Base-by-base conservation (phyloP, 768 basidiomycete species). In the Tephrocybe sp. region DNA sequence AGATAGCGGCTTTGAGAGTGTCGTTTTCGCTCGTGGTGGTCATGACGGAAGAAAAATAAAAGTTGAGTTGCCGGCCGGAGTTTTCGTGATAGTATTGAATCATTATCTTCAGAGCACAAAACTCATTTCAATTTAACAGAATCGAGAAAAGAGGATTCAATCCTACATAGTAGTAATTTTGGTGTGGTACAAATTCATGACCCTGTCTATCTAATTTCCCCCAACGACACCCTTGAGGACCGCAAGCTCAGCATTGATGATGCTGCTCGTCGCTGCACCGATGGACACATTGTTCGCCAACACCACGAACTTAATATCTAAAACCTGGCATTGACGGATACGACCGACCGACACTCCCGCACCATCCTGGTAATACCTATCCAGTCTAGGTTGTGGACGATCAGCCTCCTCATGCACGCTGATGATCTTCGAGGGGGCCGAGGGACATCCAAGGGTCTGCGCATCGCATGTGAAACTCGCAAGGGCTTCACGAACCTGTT, bases 171-270 rank as follows among this genome's bases (percentile, higher is more conserved):
- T 26, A 36, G 26, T 54, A 17, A 42, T 32, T 21, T 15, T 41
- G 50, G 20, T 47, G 15, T 36, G 15, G 12, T 28, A 18, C 32
- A 8, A 42, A 15, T 48, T 6, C 25, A 36, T 23, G 34, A 17
- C 17, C n/a, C 55, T n/a, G 12, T 14, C 25, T 25, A 21, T 20
- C 33, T 42, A 54, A 11, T 33, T 48, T 25, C 32, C 28, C 11
- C 28, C 36, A 40, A 63, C 45, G 21, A 59, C 53, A 32, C 88
- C 89, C 70, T 86, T 92, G 36, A 87, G 65, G 5, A 93, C 81
- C n/a, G 94, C 94, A n/a, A 88, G 71, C 73, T 98, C 94, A 2
- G 96, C 96, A 64, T 98, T 99, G 62, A 98, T 95, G 65, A 99
- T 90, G 58, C 89, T 92, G 57, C 90, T 93, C 43, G 97, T 99